phyloP scores from a whole-genome alignment of 176 grass and related monocot species.

The Oryza glaberrima region DNA sequence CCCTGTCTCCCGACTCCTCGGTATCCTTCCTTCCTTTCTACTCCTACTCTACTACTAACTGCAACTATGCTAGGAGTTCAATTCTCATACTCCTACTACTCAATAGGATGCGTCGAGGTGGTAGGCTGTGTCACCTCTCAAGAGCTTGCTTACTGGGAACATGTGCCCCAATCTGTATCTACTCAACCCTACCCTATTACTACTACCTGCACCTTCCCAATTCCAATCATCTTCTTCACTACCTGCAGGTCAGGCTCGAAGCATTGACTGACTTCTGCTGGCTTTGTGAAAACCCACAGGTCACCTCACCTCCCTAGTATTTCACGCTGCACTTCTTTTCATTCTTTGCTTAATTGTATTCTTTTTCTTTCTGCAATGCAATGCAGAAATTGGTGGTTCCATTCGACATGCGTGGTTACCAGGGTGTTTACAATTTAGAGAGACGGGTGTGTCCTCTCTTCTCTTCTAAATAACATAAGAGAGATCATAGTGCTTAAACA shows the following conservation, averaged over 20 bases:
- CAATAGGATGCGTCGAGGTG: slow-evolving; percentile 76
- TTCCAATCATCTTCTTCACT: no score
- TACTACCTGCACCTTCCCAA: no score
- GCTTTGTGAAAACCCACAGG: slow-evolving; percentile 87
- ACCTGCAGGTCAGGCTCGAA: slow-evolving; percentile 81
- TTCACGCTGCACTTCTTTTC: no score
- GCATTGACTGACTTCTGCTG: slow-evolving; percentile 85
- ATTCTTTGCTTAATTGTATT: not conserved
- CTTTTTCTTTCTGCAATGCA: not conserved
- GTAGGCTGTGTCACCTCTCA: slow-evolving; percentile 79
- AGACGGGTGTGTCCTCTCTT: slow-evolving; percentile 47
- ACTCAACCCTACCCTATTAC: no score
- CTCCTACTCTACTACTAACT: no score
- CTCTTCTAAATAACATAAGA: not conserved
- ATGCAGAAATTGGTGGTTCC: slow-evolving; percentile 80
- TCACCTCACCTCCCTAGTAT: not conserved
- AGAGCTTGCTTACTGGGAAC: slow-evolving; percentile 75
- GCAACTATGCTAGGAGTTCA: no score
- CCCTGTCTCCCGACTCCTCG: slow-evolving; percentile 78
- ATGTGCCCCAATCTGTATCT: slow-evolving; percentile 72
- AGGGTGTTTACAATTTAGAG: slow-evolving; percentile 86
- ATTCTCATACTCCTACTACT: no score
- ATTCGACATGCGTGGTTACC: slow-evolving; percentile 88
- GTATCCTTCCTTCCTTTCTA: not conserved
- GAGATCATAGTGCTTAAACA: not conserved